phyloP scores from a whole-genome alignment of 352 stramenopile species.

The Phytophthora pistaciae region DNA sequence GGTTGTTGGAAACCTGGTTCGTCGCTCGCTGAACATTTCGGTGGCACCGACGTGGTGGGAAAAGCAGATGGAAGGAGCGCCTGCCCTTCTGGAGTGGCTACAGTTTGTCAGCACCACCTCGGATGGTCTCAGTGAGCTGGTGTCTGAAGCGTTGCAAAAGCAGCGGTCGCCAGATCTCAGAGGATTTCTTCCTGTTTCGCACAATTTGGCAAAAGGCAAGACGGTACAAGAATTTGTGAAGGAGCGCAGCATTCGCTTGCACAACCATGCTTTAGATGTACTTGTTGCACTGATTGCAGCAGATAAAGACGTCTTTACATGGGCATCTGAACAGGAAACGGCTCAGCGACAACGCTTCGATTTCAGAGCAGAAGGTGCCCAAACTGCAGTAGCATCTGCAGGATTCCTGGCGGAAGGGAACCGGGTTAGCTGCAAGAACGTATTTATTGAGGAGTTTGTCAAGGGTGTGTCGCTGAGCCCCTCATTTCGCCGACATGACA shows the following conservation, averaged over 20 bases:
- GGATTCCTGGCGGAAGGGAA: constrained; percentile 44
- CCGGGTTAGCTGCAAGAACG: constrained; percentile 56
- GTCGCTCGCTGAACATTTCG: constrained; percentile 77
- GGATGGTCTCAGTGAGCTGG: constrained; percentile 76
- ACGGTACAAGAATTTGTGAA: constrained; percentile 49
- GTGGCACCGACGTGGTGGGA: constrained; percentile 78
- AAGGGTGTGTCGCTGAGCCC: constrained; percentile 65
- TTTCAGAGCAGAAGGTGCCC: constrained; percentile 36
- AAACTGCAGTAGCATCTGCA: constrained; percentile 17
- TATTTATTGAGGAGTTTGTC: constrained; percentile 84
- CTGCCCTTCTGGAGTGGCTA: constrained; percentile 77
- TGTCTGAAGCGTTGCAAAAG: constrained; percentile 73
- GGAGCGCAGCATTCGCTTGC: constrained; percentile 40
- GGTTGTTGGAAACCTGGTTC: constrained; percentile 60
- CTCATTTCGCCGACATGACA: constrained; percentile 63
- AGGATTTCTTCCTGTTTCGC: constrained; percentile 46
- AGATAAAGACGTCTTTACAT: constrained; percentile 37
- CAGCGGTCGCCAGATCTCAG: constrained; percentile 43
- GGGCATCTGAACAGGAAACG: constrained; percentile 46
- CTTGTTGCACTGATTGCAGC: constrained; percentile 26
- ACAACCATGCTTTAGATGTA: constrained; percentile 41
- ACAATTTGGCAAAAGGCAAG: constrained; percentile 28
- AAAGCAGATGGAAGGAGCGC: constrained; percentile 61
- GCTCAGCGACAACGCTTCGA: constrained; percentile 43
- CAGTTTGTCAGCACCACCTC: constrained; percentile 72